Conservation (phyloP, 192 early-diverging fungal genomes). For the Spinellus fusiger region DNA sequence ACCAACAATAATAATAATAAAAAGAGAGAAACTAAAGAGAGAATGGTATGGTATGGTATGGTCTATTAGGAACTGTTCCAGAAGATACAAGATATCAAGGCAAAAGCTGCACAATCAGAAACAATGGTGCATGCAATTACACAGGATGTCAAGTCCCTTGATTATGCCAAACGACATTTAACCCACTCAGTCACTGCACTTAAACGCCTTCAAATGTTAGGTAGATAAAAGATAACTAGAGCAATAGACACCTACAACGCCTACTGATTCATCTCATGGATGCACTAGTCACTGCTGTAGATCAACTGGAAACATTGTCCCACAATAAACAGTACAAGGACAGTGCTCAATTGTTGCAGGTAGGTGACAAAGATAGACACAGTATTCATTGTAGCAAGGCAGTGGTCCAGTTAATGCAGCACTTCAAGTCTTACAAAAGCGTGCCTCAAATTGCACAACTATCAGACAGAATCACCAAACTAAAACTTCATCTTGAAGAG, state of each 20-base stretch:
- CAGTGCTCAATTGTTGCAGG: slow-evolving; percentile 72
- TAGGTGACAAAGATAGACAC: slow-evolving; percentile 13
- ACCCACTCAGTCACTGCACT: slow-evolving; percentile 74
- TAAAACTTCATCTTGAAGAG: slow-evolving; percentile 59
- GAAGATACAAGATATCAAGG: slow-evolving; percentile 78
- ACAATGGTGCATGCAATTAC: slow-evolving; percentile 92
- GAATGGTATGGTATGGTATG: no score
- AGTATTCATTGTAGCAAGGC: slow-evolving; percentile 38
- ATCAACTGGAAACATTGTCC: slow-evolving; percentile 62
- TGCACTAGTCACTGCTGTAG: slow-evolving; percentile 58
- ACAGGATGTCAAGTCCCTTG: slow-evolving; percentile 89
- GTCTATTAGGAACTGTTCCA: slow-evolving; percentile 62
- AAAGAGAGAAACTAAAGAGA: background rate
- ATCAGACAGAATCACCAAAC: slow-evolving; percentile 47
- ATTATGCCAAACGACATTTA: slow-evolving; percentile 91
- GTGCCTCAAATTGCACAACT: slow-evolving; percentile 74
- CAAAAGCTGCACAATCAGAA: slow-evolving; percentile 80
- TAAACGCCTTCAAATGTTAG: slow-evolving; percentile 84
- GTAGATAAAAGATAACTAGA: slow-evolving; percentile 43
- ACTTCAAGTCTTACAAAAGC: slow-evolving; percentile 68
- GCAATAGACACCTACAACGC: no score
- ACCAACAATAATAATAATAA: no score
- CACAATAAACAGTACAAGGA: slow-evolving; percentile 71
- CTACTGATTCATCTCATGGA: no score
- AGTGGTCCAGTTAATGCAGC: slow-evolving; percentile 68